Evolutionary conservation across 257 asterid genomes (phyloP).

Genomic region (Rubia yunnanensis): DNA sequence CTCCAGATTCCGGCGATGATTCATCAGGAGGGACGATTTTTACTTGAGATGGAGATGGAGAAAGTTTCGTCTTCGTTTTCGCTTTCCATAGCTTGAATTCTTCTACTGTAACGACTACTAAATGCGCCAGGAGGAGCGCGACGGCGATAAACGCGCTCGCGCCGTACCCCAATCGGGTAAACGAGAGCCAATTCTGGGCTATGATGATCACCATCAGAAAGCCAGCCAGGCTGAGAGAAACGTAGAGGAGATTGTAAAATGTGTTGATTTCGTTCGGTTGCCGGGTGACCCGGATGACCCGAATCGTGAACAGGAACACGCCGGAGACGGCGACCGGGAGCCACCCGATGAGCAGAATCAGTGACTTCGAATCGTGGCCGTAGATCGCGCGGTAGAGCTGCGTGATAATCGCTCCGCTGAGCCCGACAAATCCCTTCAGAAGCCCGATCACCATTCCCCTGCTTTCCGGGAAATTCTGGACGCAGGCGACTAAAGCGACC

Average conservation of each 20-base stretch:
- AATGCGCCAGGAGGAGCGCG: conserved; percentile 23
- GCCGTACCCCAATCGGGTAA: conserved; percentile 20
- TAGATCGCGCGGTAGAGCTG: conserved; percentile 45
- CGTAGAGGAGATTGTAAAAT: conserved; percentile 34
- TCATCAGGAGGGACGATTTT: conserved; percentile 6
- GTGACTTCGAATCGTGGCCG: conserved; percentile 32
- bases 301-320: conserved; percentile 31
- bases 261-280: conserved; percentile 33
- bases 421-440: conserved; percentile 51
- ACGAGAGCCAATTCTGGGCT: conserved; percentile 26
- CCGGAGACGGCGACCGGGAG: conserved; percentile 45
- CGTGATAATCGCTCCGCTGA: conserved; percentile 61
- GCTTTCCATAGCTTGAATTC: conserved; percentile 27
- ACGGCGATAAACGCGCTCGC: conserved; percentile 29
- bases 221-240: conserved; percentile 38
- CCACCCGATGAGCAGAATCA: conserved; percentile 50
- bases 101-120: conserved; percentile 25
- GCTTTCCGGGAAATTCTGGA: conserved; percentile 57
- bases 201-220: conserved; percentile 37
- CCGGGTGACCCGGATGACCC: conserved; percentile 26
- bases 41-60: conserved; percentile 1
- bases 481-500: conserved; percentile 52
- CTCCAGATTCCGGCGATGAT: conserved; percentile 13
- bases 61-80: conserved; percentile 1
- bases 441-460: conserved; percentile 45